Evolutionary conservation across 306 rosid genomes (phyloP).

Genomic region (Prunus davidiana): DNA sequence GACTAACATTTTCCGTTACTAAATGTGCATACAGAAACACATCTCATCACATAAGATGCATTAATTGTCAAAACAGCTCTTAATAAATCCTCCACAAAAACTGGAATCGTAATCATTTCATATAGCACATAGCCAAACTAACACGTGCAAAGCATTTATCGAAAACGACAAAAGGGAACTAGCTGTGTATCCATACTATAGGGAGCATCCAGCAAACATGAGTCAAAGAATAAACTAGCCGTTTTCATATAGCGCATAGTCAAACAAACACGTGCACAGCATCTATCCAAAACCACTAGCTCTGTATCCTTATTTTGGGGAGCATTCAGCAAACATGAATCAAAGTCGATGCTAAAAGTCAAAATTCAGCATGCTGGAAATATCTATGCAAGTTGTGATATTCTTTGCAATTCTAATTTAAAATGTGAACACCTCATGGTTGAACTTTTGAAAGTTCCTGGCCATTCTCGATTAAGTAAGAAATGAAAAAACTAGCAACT

Average conservation of each 20-base stretch:
- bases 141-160: background rate
- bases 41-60: constrained; percentile 8
- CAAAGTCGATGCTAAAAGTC: background rate
- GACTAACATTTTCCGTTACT: background rate
- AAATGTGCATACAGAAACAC: background rate
- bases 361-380: background rate
- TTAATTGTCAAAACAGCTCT: background rate
- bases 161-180: background rate
- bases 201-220: background rate
- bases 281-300: background rate
- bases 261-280: background rate
- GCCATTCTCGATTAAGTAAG: background rate
- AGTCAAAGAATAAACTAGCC: background rate
- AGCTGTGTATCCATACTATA: background rate
- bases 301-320: background rate
- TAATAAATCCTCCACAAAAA: background rate
- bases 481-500: constrained; percentile 1
- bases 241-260: background rate
- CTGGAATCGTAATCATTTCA: background rate
- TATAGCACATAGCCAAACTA: background rate
- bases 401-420: background rate
- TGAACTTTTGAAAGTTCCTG: background rate
- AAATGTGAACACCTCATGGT: background rate
- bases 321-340: background rate
- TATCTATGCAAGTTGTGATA: background rate